Evolutionary conservation across 192 early-diverging fungal species (phyloP).

Genomic region (Funneliformis mosseae): DNA sequence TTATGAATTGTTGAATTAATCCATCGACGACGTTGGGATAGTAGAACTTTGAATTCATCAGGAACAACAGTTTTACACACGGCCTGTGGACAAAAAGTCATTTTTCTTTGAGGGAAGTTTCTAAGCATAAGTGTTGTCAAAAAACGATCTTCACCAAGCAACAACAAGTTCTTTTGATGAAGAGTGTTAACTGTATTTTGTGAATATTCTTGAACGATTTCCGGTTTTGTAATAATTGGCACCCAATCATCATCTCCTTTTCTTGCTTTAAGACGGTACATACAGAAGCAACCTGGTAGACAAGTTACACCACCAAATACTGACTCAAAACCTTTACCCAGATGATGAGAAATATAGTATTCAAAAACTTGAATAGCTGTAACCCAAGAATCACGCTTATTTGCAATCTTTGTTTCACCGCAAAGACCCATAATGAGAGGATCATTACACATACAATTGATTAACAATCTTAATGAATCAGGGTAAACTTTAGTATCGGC

Average conservation of each 20-base stretch:
- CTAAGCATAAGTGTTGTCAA: slow-evolving; percentile 87
- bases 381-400: slow-evolving; percentile 92
- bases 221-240: slow-evolving; percentile 88
- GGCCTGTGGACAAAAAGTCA: slow-evolving; percentile 85
- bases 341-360: slow-evolving; percentile 97
- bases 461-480: slow-evolving; percentile 77
- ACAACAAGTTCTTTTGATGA: slow-evolving; percentile 76
- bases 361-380: slow-evolving; percentile 97
- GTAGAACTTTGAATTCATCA: slow-evolving; percentile 76
- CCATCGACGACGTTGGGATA: slow-evolving; percentile 93
- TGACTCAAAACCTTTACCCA: slow-evolving; percentile 54
- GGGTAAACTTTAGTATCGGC: slow-evolving; percentile 87
- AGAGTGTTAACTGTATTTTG: slow-evolving; percentile 80
- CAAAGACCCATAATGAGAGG: slow-evolving; percentile 90
- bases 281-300: slow-evolving; percentile 96
- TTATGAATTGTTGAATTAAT: slow-evolving; percentile 98
- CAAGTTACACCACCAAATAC: slow-evolving; percentile 97
- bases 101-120: slow-evolving; percentile 84
- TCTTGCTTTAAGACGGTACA: slow-evolving; percentile 93
- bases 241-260: slow-evolving; percentile 75
- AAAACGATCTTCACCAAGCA: slow-evolving; percentile 89
- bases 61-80: slow-evolving; percentile 86
- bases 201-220: slow-evolving; percentile 85
- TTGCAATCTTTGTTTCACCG: slow-evolving; percentile 97
- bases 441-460: slow-evolving; percentile 92